phyloP scores from a whole-genome alignment of 2,329 filamentous ascomycete genomes.

The Periconia macrospinosa region DNA sequence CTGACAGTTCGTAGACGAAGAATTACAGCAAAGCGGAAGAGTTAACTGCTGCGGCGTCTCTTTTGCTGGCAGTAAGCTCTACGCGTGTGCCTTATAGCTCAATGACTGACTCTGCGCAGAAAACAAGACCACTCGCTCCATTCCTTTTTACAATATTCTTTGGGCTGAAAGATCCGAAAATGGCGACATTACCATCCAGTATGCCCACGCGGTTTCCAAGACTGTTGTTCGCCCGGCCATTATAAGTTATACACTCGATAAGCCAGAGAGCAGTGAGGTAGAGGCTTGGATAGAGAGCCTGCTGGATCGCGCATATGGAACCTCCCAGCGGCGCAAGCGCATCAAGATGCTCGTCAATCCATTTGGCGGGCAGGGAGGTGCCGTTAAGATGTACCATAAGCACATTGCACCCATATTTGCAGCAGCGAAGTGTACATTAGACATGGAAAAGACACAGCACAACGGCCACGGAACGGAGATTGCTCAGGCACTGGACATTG shows the following conservation, averaged over 20 bases:
- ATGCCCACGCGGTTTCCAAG: slow-evolving; percentile 62
- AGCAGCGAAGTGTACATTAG: slow-evolving; percentile 75
- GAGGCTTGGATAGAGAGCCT: slow-evolving; percentile 66
- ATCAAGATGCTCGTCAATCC: slow-evolving; percentile 92
- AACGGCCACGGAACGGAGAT: slow-evolving; percentile 79
- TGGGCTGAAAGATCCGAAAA: slow-evolving; percentile 70
- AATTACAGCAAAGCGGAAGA: slow-evolving; percentile 51
- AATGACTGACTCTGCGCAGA: slow-evolving; percentile 31
- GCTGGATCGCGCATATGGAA: slow-evolving; percentile 70
- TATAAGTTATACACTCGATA: slow-evolving; percentile 63
- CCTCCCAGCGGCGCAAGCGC: slow-evolving; percentile 69
- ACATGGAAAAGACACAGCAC: slow-evolving; percentile 71
- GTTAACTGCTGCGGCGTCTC: slow-evolving; percentile 61
- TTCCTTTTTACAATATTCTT: slow-evolving; percentile 82
- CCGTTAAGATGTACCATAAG: slow-evolving; percentile 70
- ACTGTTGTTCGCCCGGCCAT: slow-evolving; percentile 62
- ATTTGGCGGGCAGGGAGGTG: slow-evolving; percentile 79
- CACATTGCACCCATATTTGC: slow-evolving; percentile 81
- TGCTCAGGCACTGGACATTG: slow-evolving; percentile 72
- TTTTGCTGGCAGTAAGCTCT: slow-evolving; percentile 48
- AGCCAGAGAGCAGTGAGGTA: slow-evolving; percentile 53
- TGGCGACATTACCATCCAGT: slow-evolving; percentile 68
- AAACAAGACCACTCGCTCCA: slow-evolving; percentile 57
- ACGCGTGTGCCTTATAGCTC: not conserved
- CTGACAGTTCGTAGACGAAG: slow-evolving; percentile 52